A percentile compares a stretch with the other conserved stretches of the same genome.
These are phyloP conservation scores for Bolboschoenoplectus hybrid DNA, from an alignment of 202 grass and related monocot species.

Conservation along the genomic window DNA sequence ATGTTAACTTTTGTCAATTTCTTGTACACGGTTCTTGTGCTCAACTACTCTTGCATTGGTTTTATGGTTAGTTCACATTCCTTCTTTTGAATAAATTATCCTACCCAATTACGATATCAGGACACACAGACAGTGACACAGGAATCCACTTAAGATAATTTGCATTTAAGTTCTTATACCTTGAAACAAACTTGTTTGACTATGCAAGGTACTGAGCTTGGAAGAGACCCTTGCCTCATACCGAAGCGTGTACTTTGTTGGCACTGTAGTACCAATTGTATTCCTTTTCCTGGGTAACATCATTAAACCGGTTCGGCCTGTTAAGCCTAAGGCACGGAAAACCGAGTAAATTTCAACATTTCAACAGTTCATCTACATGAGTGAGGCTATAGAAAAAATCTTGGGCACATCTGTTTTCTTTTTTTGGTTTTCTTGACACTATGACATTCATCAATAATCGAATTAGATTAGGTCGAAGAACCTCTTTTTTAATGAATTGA, in stretches of 20 bases:
- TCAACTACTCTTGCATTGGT: constrained; percentile 99
- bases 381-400: not conserved
- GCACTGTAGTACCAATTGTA: constrained; percentile 77
- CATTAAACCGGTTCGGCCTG: constrained; percentile 75
- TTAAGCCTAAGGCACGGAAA: constrained; percentile 73
- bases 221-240: constrained; percentile 90
- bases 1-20: constrained; percentile 74
- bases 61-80: constrained; percentile 69
- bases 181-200: constrained; percentile 33
- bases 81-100: constrained; percentile 33
- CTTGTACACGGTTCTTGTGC: constrained; percentile 83
- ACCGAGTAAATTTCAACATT: constrained; percentile 52
- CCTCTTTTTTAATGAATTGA: constrained; percentile 21
- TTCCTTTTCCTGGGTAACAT: constrained; percentile 67
- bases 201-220: constrained; percentile 83
- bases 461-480: constrained; percentile 12
- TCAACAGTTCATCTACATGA: not conserved
- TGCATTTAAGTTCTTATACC: constrained; percentile 24
- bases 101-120: not conserved
- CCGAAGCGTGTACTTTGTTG: constrained; percentile 84
- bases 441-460: constrained; percentile 3
- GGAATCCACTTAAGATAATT: constrained; percentile 13
- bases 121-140: not conserved
- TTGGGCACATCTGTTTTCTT: not conserved
- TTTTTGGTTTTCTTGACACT: not conserved